Percentiles rank a stretch among this genome's conserved stretches.
Conservation (phyloP, 2,329 filamentous ascomycete genomes). For the Nigrospora osmanthi region DNA sequence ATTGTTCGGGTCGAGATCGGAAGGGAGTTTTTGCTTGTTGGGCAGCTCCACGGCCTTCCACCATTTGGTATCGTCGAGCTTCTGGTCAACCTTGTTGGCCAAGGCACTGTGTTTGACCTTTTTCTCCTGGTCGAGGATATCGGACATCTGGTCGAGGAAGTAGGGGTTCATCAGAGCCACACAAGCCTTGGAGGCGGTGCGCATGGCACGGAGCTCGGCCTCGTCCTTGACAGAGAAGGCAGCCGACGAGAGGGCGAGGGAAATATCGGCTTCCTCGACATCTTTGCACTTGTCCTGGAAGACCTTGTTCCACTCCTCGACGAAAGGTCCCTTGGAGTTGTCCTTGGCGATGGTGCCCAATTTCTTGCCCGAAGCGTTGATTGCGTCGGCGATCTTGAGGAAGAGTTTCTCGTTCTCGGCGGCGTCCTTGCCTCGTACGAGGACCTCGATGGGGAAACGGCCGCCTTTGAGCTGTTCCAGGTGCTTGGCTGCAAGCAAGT, state of each 20-base stretch:
- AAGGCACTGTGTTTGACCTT: constrained; percentile 87
- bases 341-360: constrained; percentile 83
- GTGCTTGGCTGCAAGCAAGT: constrained; percentile 65
- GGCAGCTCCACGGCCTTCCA: constrained; percentile 73
- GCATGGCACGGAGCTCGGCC: constrained; percentile 85
- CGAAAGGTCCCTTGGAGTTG: constrained; percentile 75
- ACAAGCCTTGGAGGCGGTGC: constrained; percentile 88
- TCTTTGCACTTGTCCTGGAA: constrained; percentile 76
- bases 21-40: constrained; percentile 67
- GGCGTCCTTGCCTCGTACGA: constrained; percentile 85
- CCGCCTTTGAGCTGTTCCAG: constrained; percentile 86
- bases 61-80: constrained; percentile 89
- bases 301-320: constrained; percentile 90
- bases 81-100: constrained; percentile 79
- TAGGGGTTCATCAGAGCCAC: constrained; percentile 93
- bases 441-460: constrained; percentile 84
- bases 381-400: constrained; percentile 71
- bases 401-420: constrained; percentile 90
- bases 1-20: constrained; percentile 79
- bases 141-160: constrained; percentile 97
- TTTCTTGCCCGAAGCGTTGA: constrained; percentile 87
- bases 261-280: constrained; percentile 80
- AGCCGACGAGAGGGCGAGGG: constrained; percentile 69
- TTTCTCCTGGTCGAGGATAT: constrained; percentile 91
- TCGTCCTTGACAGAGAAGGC: constrained; percentile 94